Conservation (phyloP, 345 rosid species). For the Lepidium aucheri region DNA sequence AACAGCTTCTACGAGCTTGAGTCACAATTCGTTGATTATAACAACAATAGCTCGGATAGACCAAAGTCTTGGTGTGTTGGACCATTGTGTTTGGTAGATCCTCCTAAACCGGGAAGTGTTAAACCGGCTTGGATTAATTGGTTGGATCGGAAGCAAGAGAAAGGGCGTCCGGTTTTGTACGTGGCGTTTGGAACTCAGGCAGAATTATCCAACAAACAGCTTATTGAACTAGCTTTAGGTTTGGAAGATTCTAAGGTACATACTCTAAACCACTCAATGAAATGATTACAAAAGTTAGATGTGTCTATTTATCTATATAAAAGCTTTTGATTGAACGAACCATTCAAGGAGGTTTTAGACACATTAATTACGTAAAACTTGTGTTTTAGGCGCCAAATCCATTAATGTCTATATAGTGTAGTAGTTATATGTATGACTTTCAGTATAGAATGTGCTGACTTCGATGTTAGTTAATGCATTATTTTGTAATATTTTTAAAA, state of each 20-base stretch:
- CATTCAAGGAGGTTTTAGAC: too few relatives aligned
- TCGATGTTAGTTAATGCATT: too few relatives aligned
- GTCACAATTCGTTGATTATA: slow-evolving; percentile 33
- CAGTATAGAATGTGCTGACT: too few relatives aligned
- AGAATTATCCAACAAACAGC: slow-evolving; percentile 39
- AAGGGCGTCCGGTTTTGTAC: slow-evolving; percentile 43
- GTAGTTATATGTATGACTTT: too few relatives aligned
- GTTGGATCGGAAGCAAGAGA: slow-evolving; percentile 43
- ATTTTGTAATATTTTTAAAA: too few relatives aligned
- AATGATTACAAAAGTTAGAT: not conserved
- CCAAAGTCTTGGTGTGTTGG: slow-evolving; percentile 43
- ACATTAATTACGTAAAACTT: too few relatives aligned
- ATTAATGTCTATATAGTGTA: too few relatives aligned
- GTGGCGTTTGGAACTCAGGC: slow-evolving; percentile 75
- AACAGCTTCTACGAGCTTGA: slow-evolving; percentile 67
- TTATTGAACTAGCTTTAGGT: slow-evolving; percentile 47
- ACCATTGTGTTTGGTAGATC: slow-evolving; percentile 37
- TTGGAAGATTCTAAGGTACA: slow-evolving; percentile 39
- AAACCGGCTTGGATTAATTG: slow-evolving; percentile 49
- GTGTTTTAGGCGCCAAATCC: too few relatives aligned
- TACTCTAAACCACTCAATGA: not conserved
- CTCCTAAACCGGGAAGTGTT: not conserved
- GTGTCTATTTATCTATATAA: too few relatives aligned
- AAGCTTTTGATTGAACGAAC: not conserved
- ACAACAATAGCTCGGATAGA: not conserved